Conservation (phyloP, 805 yeast genomes). For the Ogataea minuta region DNA sequence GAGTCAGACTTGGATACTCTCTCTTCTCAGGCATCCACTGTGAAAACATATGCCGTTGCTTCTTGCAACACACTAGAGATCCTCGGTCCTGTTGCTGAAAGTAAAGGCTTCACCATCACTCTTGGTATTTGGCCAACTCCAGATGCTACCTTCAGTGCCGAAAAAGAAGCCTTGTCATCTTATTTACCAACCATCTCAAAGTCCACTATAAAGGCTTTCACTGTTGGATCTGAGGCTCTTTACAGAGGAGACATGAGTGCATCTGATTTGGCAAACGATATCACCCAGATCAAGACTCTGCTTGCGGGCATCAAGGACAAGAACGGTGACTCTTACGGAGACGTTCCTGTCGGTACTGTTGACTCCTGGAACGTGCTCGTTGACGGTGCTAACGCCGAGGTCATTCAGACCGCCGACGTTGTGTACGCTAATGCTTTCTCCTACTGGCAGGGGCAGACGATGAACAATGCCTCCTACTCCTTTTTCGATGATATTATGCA, state of each 20-base stretch:
- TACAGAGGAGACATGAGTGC: conserved; percentile 89
- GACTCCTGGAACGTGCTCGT: conserved; percentile 95
- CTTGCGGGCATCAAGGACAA: conserved; percentile 66
- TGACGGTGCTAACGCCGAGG: conserved; percentile 69
- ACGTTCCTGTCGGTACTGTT: conserved; percentile 83
- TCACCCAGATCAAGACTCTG: conserved; percentile 58
- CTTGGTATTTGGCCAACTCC: conserved; percentile 95
- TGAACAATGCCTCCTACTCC: conserved; percentile 79
- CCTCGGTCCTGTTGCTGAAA: conserved; percentile 84
- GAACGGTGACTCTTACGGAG: conserved; percentile 72
- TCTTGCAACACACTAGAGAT: conserved; percentile 86
- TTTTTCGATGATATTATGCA: conserved; percentile 98
- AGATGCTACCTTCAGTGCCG: conserved; percentile 70
- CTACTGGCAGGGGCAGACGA: conserved; percentile 97
- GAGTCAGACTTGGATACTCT: conserved; percentile 62
- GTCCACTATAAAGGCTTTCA: conserved; percentile 67
- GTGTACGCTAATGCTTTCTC: conserved; percentile 95
- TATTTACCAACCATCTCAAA: conserved; percentile 74
- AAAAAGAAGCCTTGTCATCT: conserved; percentile 63
- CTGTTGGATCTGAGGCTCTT: conserved; percentile 94
- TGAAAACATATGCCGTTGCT: conserved; percentile 89
- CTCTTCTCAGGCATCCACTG: conserved; percentile 55
- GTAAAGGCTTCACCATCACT: conserved; percentile 70
- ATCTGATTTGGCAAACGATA: conserved; percentile 63
- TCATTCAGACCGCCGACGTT: conserved; percentile 77